Evolutionary conservation across 345 rosid genomes (phyloP).

Genomic region (Syzygium aromaticum): DNA sequence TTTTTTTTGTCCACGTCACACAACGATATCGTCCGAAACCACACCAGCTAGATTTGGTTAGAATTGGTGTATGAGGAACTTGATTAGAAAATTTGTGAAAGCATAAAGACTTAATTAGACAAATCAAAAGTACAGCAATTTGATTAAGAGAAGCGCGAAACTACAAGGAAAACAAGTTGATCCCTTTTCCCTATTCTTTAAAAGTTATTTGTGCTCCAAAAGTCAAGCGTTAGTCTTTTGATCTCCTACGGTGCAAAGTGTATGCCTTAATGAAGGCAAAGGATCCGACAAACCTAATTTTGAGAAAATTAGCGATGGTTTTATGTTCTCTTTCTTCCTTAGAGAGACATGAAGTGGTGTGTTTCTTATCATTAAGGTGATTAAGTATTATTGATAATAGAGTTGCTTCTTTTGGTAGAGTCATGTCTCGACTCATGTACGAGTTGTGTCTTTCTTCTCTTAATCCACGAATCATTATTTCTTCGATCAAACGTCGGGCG

Average conservation of each 20-base stretch:
- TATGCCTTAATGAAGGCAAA: too few relatives aligned
- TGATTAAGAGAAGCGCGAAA: not conserved
- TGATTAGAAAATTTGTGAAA: not conserved
- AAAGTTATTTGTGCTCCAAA: not conserved
- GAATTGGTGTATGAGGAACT: not conserved
- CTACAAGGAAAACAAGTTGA: not conserved
- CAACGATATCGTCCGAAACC: not conserved
- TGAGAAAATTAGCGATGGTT: too few relatives aligned
- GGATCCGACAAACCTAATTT: too few relatives aligned
- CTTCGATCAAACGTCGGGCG: not conserved
- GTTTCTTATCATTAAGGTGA: not conserved
- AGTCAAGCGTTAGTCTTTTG: not conserved
- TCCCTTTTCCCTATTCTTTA: not conserved
- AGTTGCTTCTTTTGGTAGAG: not conserved
- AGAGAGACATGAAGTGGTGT: too few relatives aligned
- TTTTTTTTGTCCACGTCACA: not conserved
- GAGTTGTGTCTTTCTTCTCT: not conserved
- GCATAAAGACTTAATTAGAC: not conserved
- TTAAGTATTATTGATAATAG: not conserved
- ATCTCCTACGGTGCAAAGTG: too few relatives aligned
- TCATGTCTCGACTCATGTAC: not conserved
- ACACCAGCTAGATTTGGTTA: not conserved
- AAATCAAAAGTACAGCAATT: not conserved
- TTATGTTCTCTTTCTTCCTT: too few relatives aligned
- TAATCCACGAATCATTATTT: not conserved